A percentile compares a stretch with the other conserved stretches of the same genome.
These are phyloP conservation scores for Dalechampia spathulata DNA, from an alignment of 441 rosid genomes.

Conservation along the genomic window DNA sequence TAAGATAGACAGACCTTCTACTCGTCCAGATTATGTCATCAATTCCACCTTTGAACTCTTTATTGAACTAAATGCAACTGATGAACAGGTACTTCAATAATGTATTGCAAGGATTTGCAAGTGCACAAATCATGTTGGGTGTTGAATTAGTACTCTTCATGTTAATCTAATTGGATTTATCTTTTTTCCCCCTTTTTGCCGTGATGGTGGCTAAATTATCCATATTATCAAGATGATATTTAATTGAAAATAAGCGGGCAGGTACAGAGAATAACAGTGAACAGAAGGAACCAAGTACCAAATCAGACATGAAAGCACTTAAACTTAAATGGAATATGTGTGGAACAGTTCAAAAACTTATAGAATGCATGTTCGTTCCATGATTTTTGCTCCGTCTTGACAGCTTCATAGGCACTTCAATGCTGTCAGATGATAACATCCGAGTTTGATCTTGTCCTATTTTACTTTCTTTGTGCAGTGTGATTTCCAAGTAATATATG, in stretches of 20 bases:
- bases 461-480: slow-evolving; percentile 42
- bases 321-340: neutral
- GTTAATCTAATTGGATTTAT: neutral
- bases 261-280: neutral
- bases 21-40: slow-evolving; percentile 91
- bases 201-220: neutral
- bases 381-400: neutral
- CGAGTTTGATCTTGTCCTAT: slow-evolving; percentile 8
- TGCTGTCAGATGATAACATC: slow-evolving; percentile 1
- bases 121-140: neutral
- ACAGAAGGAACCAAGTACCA: neutral
- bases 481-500: slow-evolving; percentile 95
- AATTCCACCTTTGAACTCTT: slow-evolving; percentile 95
- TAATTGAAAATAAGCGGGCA: neutral
- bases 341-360: neutral
- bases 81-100: slow-evolving; percentile 70
- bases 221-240: neutral
- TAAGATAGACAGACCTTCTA: slow-evolving; percentile 93
- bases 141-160: neutral
- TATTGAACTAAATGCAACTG: slow-evolving; percentile 92
- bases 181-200: neutral
- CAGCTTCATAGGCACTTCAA: neutral
- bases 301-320: neutral
- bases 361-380: neutral
- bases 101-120: slow-evolving; percentile 1